These are phyloP conservation scores for Euryodendron excelsum DNA, from an alignment of 148 eudicot species.

Conservation along the genomic window DNA sequence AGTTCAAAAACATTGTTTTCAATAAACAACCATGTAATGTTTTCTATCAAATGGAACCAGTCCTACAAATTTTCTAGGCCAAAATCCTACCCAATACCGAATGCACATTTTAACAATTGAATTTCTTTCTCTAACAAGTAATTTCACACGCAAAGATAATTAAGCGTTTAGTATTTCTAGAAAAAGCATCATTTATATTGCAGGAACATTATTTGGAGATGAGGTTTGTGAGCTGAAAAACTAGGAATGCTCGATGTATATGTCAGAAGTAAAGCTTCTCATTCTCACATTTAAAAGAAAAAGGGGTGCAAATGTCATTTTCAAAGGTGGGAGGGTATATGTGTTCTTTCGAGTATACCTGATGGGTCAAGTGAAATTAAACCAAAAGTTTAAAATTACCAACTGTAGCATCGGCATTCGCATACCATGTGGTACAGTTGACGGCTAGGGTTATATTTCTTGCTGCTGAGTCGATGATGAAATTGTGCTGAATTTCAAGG, in stretches of 20 bases:
- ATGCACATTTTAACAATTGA: not conserved
- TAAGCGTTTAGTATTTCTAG: not conserved
- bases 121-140: not conserved
- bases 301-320: too few relatives aligned
- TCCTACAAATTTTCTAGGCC: not conserved
- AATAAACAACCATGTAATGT: too few relatives aligned
- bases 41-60: too few relatives aligned
- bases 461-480: not conserved
- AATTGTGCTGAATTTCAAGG: not conserved
- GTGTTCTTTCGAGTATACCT: too few relatives aligned
- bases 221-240: not conserved
- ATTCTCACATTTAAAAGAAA: not conserved
- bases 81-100: not conserved
- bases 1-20: not conserved
- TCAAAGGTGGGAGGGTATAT: too few relatives aligned
- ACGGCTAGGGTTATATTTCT: conserved; percentile 18
- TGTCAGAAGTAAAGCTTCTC: not conserved
- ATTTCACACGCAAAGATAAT: not conserved
- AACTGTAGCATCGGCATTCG: not conserved
- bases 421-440: conserved; percentile 4
- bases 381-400: not conserved
- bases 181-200: too few relatives aligned
- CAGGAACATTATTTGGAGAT: too few relatives aligned
- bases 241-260: not conserved
- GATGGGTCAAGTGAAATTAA: too few relatives aligned